phyloP scores from a whole-genome alignment of 306 rosid species.

The Pueraria montana region DNA sequence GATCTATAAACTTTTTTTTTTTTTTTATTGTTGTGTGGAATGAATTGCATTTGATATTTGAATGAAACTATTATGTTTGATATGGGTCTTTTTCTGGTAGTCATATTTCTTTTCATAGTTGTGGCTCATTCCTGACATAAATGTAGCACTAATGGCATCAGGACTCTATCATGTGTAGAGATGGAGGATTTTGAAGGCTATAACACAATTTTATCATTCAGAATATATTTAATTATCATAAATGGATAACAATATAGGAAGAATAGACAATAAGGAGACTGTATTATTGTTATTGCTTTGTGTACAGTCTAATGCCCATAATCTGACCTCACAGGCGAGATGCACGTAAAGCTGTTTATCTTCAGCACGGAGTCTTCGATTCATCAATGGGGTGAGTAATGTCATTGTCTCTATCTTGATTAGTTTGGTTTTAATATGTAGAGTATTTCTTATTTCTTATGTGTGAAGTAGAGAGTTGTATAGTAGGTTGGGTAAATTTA shows the following conservation, averaged over 20 bases:
- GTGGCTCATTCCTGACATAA: slow-evolving; percentile 30
- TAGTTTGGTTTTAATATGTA: slow-evolving; percentile 1
- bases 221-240: slow-evolving; percentile 8
- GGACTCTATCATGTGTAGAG: background rate
- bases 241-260: background rate
- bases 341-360: slow-evolving; percentile 82
- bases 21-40: background rate
- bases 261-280: slow-evolving; percentile 10
- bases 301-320: slow-evolving; percentile 40
- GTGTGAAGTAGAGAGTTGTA: slow-evolving; percentile 7
- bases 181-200: background rate
- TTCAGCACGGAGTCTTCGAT: slow-evolving; percentile 93
- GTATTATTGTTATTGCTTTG: slow-evolving; percentile 20
- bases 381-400: slow-evolving; percentile 94
- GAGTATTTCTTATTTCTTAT: slow-evolving; percentile 5
- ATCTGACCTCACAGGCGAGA: slow-evolving; percentile 78
- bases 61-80: background rate
- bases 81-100: background rate
- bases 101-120: slow-evolving; percentile 12
- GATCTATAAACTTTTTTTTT: slow-evolving; percentile 5
- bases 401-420: slow-evolving; percentile 29
- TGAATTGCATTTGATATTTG: slow-evolving; percentile 27
- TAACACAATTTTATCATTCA: slow-evolving; percentile 18
- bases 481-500: slow-evolving; percentile 6
- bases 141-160: slow-evolving; percentile 10